Evolutionary conservation across 2,329 filamentous ascomycete genomes (phyloP), one percentile per base, ranked within the genome.

Genomic region (Xylariaceae sp.): DNA sequence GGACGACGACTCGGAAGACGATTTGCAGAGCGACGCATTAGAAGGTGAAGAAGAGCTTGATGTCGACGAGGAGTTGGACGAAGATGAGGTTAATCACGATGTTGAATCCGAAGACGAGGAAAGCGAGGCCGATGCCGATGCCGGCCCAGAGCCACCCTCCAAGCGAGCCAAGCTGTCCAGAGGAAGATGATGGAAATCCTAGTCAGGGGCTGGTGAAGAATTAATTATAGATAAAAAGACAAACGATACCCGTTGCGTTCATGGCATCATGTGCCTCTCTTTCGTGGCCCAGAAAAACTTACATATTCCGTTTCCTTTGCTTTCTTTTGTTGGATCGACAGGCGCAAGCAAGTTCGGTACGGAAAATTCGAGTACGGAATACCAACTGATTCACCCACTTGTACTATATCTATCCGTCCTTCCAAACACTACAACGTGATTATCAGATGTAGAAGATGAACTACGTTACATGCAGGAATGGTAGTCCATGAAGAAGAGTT

Each of bases 51-150:
- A 77, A 2, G 78, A 79, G 13, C 76, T 79, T 47, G 81, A 78
- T 6, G 80, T 71, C 1, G 77, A 79, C 42, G 78, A 80, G 65
- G 76, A 76, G 0, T 71, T 83, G 1, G 81, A 85, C 18, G 82
- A 84, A 61, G 81, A 86, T 15, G 83, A 86, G 60, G 82, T 82
- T 2, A 76, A 84, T 51, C 80, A 86, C 57, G 80, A 87, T 55
- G 77, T 80, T 37, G 80, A 82, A 55, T 82, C 80, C 5, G 85
- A 87, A 61, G 82, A 83, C 8, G 82, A 80, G 39, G 79, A 79
- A 61, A 81, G 78, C 56, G 80, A 82, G 53, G 74, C 73, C 15
- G 79, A 81, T 63, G 74, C 76, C 9, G 79, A 81, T 64, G 74
- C 77, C 8, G 77, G 75, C 48, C 77, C 79, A 53, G 79, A 80